Evolutionary conservation across 148 eudicot species (phyloP).

Genomic region (Fagopyrum tataricum): DNA sequence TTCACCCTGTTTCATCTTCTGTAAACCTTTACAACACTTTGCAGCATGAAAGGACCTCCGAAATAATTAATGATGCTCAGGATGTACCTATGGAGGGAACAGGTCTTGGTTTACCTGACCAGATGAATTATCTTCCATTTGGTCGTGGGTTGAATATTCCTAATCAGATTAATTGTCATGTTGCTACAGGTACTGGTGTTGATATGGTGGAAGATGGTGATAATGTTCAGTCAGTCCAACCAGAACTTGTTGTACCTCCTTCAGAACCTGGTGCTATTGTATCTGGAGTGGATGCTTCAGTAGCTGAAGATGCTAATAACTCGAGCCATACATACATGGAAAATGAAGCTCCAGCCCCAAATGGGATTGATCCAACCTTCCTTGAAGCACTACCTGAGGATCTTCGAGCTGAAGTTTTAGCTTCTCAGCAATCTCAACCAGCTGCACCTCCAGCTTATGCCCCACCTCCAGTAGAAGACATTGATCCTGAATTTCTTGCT

Average conservation of each 20-base stretch:
- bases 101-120: conserved; percentile 21
- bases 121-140: conserved; percentile 24
- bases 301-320: conserved; percentile 41
- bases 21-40: conserved; percentile 17
- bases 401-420: conserved; percentile 90
- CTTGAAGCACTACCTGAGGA: conserved; percentile 99
- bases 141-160: conserved; percentile 32
- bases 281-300: conserved; percentile 28
- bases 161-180: conserved; percentile 31
- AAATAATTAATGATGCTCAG: conserved; percentile 17
- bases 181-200: conserved; percentile 29
- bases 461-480: conserved; percentile 82
- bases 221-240: conserved; percentile 35
- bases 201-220: conserved; percentile 56
- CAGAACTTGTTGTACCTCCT: conserved; percentile 25
- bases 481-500: conserved; percentile 98
- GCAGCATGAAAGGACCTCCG: conserved; percentile 23
- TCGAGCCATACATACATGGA: conserved; percentile 40
- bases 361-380: conserved; percentile 93
- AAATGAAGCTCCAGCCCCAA: conserved; percentile 47
- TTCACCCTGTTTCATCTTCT: conserved; percentile 19
- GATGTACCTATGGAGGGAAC: conserved; percentile 34
- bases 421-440: conserved; percentile 89
- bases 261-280: conserved; percentile 32
- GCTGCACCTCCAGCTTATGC: conserved; percentile 64